Evolutionary conservation across 2,329 filamentous ascomycete species (phyloP), one percentile per base, ranked within the genome.

Genomic region (Claviceps citrina): DNA sequence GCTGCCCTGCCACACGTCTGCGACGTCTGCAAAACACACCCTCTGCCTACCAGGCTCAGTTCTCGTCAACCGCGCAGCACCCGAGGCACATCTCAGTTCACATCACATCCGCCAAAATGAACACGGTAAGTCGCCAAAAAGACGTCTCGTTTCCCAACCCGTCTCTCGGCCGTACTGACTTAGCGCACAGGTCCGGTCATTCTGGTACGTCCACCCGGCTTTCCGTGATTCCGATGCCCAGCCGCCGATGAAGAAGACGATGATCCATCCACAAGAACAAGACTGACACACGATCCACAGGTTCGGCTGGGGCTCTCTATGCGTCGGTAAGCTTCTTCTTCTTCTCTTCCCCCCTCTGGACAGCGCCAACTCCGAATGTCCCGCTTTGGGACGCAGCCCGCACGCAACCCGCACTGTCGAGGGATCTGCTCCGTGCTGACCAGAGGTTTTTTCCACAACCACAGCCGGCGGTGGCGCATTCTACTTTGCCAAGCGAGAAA

Each of bases 401-500:
- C n/a, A n/a, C n/a, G n/a, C n/a, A n/a, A n/a, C n/a, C n/a, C n/a
- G 7, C 1, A 7, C 18, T 10, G 9, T 24, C 19, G 9, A 13
- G 2, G 9, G 12, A 10, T 16, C 10, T 13, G 5, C 1, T 22
- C n/a, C 26, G 31, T 25, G 26, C 10, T 19, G 34, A 36, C 24
- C 34, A 13, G n/a, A n/a, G n/a, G n/a, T n/a, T n/a, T n/a, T n/a
- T n/a, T n/a, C n/a, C n/a, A n/a, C n/a, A n/a, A n/a, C 25, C 24
- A 39, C 55, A 86, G 85, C 87, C 49, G 91, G 89, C 55, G 91
- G 77, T 48, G 84, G 81, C 47, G 86, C 89, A 54, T 98, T 96
- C 70, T 86, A 84, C 67, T 94, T 95, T 59, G 91, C 91, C 47
- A 98, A 98, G 71, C 73, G 76, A 56, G 80, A 79, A 60, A 93